Base-by-base conservation (phyloP, 2,329 filamentous ascomycete species). In the Aspergillus glaucus region DNA sequence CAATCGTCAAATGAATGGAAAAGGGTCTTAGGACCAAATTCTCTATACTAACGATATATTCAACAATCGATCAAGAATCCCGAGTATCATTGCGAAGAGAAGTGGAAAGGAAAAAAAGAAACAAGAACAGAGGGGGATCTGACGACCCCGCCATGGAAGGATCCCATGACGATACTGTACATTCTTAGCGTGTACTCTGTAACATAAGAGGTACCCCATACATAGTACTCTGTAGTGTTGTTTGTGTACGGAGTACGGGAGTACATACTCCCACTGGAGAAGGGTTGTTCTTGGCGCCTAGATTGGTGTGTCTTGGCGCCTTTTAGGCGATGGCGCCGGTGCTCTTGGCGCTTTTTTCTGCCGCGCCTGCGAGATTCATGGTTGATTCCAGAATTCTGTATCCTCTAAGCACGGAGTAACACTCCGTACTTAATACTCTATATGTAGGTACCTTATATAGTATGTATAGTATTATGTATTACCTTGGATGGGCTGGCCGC, bases 121-220 rank as follows among this genome's bases (percentile, higher is more conserved):
- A 46, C 10, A 39, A 30, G 42, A 50, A 44, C 44, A 46, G 44
- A 45, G 50, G 52, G 47, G 41, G 50, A 46, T 44, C 36, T 47
- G 43, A 24, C 24, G 14, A 43, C 41, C 41, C 24, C 22, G 41
- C 22, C 37, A 22, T 40, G 19, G 17, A 19, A 7, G 15, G 15
- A 12, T 19, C 10, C 15, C 37, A 40, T 40, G 37, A 40, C 15
- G 37, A 22, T 40, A 40, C 19, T 30, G 3, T 30, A 30, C 10
- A 30, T 30, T 30, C 10, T 30, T 30, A 30, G 26, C 26, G 26
- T 30, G 10, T 30, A 30, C 26, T 30, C 26, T 28, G 26, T 28
- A 28, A 28, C 26, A 28, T 5, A 22, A 22, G 26, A 28, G 26
- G 8, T 28, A 28, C 26, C 4, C 26, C 10, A 3, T 30, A 30